These are phyloP conservation scores for Arachnopeziza araneosa DNA, from an alignment of 2,329 filamentous ascomycete genomes.

Conservation along the genomic window DNA sequence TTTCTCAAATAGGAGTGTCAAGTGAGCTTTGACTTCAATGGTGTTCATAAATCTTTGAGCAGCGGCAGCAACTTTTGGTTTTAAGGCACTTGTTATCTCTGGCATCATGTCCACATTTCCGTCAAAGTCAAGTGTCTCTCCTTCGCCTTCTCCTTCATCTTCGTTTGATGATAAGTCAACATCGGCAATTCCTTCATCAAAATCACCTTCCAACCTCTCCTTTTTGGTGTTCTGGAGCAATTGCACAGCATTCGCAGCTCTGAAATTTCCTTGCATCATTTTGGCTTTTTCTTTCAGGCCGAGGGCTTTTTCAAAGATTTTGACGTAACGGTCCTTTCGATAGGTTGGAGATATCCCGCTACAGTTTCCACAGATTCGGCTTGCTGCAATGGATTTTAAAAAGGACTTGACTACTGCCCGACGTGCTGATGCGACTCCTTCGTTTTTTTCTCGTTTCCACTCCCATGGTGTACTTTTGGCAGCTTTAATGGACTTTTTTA, in stretches of 20 bases:
- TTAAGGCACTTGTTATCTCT: slow-evolving; percentile 25
- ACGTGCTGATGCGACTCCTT: slow-evolving; percentile 73
- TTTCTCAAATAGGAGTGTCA: slow-evolving; percentile 76
- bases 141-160: slow-evolving; percentile 37
- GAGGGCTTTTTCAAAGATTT: slow-evolving; percentile 85
- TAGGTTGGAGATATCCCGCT: slow-evolving; percentile 72
- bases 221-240: slow-evolving; percentile 35
- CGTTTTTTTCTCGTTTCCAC: slow-evolving; percentile 60
- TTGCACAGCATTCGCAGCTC: slow-evolving; percentile 30
- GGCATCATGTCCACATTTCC: slow-evolving; percentile 49
- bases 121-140: slow-evolving; percentile 46
- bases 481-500: slow-evolving; percentile 65
- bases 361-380: slow-evolving; percentile 63
- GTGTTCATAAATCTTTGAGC: slow-evolving; percentile 73
- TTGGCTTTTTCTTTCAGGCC: slow-evolving; percentile 67
- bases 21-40: slow-evolving; percentile 73
- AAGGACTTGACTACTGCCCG: slow-evolving; percentile 76
- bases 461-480: slow-evolving; percentile 38
- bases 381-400: slow-evolving; percentile 63
- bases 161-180: slow-evolving; percentile 48
- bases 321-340: slow-evolving; percentile 85
- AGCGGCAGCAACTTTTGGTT: slow-evolving; percentile 34
- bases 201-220: slow-evolving; percentile 28
- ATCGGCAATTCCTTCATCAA: slow-evolving; percentile 66
- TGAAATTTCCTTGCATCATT: slow-evolving; percentile 66